These are phyloP conservation scores for Nannizziopsis barbatae DNA, from an alignment of 2,329 filamentous ascomycete genomes.

Conservation along the genomic window DNA sequence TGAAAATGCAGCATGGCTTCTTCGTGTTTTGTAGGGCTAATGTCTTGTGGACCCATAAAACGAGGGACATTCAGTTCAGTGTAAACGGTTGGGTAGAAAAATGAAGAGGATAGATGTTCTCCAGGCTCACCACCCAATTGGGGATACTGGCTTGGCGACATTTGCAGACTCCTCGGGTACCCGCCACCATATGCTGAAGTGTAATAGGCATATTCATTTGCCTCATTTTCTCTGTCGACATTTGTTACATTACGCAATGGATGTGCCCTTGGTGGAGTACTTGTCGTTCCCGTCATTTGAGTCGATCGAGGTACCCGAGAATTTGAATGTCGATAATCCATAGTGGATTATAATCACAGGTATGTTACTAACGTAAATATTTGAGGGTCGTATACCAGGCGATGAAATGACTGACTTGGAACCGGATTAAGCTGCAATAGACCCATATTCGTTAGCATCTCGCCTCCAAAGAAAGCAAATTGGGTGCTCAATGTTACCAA, in stretches of 20 bases:
- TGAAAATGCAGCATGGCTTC: slow-evolving; percentile 11
- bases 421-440: too few relatives aligned
- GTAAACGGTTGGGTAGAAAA: neutral
- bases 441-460: too few relatives aligned
- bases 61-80: neutral
- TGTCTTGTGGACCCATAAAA: slow-evolving; percentile 14
- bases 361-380: too few relatives aligned
- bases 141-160: neutral
- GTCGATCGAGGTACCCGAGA: slow-evolving; percentile 11
- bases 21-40: slow-evolving; percentile 17
- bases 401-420: too few relatives aligned
- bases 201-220: neutral
- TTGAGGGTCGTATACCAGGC: too few relatives aligned
- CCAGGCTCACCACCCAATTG: neutral
- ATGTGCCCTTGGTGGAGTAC: slow-evolving; percentile 4
- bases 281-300: slow-evolving; percentile 3
- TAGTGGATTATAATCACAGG: neutral
- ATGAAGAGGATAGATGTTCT: neutral
- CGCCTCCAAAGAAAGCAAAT: too few relatives aligned
- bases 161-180: neutral
- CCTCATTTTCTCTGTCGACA: slow-evolving; percentile 2
- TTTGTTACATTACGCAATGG: slow-evolving; percentile 13
- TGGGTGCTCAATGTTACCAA: too few relatives aligned
- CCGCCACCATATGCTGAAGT: neutral
- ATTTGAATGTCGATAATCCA: slow-evolving; percentile 10